Base-by-base conservation (phyloP, 306 rosid species). In the Oxytropis ochrocephala region DNA sequence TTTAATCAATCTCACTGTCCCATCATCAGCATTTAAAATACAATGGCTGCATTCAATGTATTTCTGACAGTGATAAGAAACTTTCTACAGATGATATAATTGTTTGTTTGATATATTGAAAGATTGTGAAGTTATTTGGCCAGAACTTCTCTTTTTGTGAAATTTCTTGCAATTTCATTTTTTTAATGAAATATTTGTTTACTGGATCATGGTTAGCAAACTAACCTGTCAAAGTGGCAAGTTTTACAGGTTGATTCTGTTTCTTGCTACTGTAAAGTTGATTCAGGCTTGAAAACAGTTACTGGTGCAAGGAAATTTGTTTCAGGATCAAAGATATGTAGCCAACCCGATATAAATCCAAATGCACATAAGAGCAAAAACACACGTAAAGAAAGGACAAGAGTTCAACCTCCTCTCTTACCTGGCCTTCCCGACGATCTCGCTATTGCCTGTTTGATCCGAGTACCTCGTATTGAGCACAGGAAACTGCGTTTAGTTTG, bases 351-450 rank as follows among this genome's bases (percentile, higher is more conserved):
- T 85, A 89, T 89, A 72, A 87, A 92, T 76, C 96, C 98, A 3
- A 86, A 88, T 61, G 91, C 96, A 3, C 98, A 89, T 76, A 86
- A 56, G 84, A 86, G 82, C 54, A 89, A 88, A 83, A 83, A 54
- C 57, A 81, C 85, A 8, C 88, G 96, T 2, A 74, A 89, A 75
- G 98, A 92, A 71, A 89, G 83, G 79, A 85, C 91, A 38, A 80
- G 92, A 64, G 77, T 86, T 78, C 97, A 93, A 77, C 89, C 94
- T 62, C 91, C 96, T 56, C 91, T 93, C 43, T 74, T 93, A 60
- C 97, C 98, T 1, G 98, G 98, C 67, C 96, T 93, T 72, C 98
- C 94, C 2, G 98, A 93, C 41, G 98, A 93, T 83, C 98, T 93
- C 67, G 97, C 98, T 17, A 88, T 90, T 29, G 94, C 98, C 63